Conservation (phyloP, 208 protist genomes). For the Jaenimonas drosophilae region DNA sequence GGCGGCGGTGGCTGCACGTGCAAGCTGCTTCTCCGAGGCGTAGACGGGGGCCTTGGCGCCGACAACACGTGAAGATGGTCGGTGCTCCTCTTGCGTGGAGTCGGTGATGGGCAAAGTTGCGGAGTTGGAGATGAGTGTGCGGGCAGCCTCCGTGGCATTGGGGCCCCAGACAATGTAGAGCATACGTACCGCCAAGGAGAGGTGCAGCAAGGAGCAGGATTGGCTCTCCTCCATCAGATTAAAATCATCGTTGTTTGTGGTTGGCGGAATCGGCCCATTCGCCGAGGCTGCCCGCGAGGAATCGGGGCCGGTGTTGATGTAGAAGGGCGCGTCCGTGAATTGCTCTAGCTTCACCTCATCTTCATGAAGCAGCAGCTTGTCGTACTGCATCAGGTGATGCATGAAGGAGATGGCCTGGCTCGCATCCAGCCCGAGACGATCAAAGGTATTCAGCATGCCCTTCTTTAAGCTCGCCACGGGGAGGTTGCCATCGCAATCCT, state of each 20-base stretch:
- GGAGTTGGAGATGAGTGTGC: conserved; percentile 1
- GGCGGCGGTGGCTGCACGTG: not conserved
- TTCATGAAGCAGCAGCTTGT: conserved; percentile 45
- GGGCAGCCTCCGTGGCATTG: conserved; percentile 6
- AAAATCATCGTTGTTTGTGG: not conserved
- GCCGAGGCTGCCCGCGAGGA: conserved; percentile 5
- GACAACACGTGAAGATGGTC: too few species aligned
- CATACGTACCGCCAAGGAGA: conserved; percentile 64
- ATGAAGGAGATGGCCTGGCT: conserved; percentile 37
- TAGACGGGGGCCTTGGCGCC: too few species aligned
- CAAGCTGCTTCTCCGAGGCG: too few species aligned
- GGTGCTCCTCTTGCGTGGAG: too few species aligned
- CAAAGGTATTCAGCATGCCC: conserved; percentile 25
- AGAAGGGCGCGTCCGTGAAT: conserved; percentile 61
- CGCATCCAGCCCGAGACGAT: conserved; percentile 11
- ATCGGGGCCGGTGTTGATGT: conserved; percentile 27
- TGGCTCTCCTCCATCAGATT: conserved; percentile 27
- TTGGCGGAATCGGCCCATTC: conserved; percentile 2
- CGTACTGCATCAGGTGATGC: conserved; percentile 62
- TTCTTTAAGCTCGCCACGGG: conserved; percentile 42
- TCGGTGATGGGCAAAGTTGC: not conserved
- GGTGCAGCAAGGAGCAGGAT: conserved; percentile 54
- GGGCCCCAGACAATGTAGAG: conserved; percentile 72
- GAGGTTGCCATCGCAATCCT: conserved; percentile 58
- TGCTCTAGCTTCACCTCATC: conserved; percentile 64